These are phyloP conservation scores for Syzygium aqueum DNA, from an alignment of 345 rosid genomes.

Conservation along the genomic window DNA sequence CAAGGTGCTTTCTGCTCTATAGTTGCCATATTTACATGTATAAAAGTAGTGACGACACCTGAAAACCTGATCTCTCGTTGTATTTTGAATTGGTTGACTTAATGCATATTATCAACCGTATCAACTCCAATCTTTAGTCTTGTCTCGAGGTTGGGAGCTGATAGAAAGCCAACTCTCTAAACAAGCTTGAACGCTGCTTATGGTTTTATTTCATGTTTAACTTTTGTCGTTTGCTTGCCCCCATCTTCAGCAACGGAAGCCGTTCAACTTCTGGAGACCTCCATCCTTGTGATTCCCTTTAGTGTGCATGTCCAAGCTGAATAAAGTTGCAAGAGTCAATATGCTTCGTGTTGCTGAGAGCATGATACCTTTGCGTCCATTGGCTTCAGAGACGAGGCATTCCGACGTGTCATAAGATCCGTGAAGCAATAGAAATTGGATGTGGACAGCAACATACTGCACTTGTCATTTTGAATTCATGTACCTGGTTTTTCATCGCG, in stretches of 20 bases:
- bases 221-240: neutral
- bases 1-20: slow-evolving; percentile 30
- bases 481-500: neutral
- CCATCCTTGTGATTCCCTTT: slow-evolving; percentile 12
- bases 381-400: neutral
- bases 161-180: neutral
- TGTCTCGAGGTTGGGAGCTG: neutral
- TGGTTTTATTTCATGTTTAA: neutral
- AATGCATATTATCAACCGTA: neutral
- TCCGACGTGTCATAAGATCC: neutral
- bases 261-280: slow-evolving; percentile 48
- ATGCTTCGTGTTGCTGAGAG: neutral
- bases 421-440: neutral
- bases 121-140: neutral
- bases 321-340: neutral
- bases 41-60: neutral
- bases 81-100: neutral
- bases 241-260: slow-evolving; percentile 43
- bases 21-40: neutral
- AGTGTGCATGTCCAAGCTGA: neutral
- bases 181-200: neutral
- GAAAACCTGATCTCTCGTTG: neutral
- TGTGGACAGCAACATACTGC: neutral
- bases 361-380: neutral
- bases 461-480: neutral